Conservation (phyloP, 2,329 filamentous ascomycete genomes). For the Epichloe sp. region DNA sequence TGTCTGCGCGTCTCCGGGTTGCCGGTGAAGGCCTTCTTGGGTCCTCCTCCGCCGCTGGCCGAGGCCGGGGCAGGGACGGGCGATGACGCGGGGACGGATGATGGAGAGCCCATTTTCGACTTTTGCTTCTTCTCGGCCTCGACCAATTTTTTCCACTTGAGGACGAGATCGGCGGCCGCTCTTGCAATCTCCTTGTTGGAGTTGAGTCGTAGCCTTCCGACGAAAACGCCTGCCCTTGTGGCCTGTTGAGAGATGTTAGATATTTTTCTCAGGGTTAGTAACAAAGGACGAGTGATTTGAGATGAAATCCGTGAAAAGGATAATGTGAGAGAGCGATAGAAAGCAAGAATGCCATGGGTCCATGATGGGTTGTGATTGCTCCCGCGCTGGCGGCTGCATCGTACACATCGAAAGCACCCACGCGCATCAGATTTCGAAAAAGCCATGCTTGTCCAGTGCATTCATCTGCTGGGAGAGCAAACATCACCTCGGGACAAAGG, state of each 20-base stretch:
- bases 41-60: slow-evolving; percentile 24
- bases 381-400: no score
- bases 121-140: slow-evolving; percentile 46
- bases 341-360: no score
- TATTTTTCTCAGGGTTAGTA: not conserved
- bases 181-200: slow-evolving; percentile 68
- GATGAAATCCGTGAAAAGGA: no score
- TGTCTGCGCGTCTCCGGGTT: slow-evolving; percentile 70
- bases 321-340: no score
- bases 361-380: not conserved
- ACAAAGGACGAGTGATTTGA: no score
- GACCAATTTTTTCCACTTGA: slow-evolving; percentile 77
- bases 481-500: slow-evolving; percentile 8
- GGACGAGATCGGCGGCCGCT: slow-evolving; percentile 69
- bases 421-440: not conserved
- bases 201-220: slow-evolving; percentile 70
- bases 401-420: not conserved
- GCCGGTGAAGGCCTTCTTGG: slow-evolving; percentile 41
- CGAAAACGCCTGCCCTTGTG: slow-evolving; percentile 81
- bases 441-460: no score
- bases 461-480: no score
- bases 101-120: slow-evolving; percentile 27
- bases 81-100: slow-evolving; percentile 38
- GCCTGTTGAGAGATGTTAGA: slow-evolving; percentile 29
- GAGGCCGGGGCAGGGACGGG: slow-evolving; percentile 29